These are phyloP conservation scores for Arctostaphylos glauca DNA, from an alignment of 148 eudicot genomes.

Conservation along the genomic window DNA sequence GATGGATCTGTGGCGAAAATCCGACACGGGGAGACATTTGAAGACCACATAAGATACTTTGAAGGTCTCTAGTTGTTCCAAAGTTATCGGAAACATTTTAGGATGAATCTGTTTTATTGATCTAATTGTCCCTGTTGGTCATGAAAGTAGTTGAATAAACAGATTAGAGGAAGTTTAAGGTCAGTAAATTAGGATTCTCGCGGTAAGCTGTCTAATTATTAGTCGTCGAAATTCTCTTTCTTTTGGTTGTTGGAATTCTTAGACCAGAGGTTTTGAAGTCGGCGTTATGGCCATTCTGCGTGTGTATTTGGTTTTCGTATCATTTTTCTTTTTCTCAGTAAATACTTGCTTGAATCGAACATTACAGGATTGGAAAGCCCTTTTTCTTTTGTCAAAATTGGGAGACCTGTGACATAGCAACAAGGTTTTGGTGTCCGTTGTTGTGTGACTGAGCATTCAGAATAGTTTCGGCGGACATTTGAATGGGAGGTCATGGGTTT, in stretches of 20 bases:
- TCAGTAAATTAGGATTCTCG: not conserved
- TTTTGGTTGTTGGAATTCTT: no score
- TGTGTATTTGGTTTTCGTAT: not conserved
- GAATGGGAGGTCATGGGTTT: no score
- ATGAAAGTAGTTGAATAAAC: not conserved
- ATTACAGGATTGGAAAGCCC: not conserved
- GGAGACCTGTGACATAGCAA: no score
- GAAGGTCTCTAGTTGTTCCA: slow-evolving; percentile 45
- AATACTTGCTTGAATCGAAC: not conserved
- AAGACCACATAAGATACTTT: slow-evolving; percentile 73
- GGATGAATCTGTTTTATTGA: not conserved
- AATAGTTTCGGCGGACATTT: no score
- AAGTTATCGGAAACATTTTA: not conserved
- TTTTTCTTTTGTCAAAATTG: not conserved
- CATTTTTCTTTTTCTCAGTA: not conserved
- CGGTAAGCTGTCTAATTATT: not conserved
- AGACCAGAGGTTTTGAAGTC: no score
- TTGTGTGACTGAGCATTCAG: no score
- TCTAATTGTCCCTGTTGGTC: not conserved
- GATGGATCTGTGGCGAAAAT: slow-evolving; percentile 78
- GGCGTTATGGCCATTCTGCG: no score
- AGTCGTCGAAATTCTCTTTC: no score
- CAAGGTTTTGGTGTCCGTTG: no score
- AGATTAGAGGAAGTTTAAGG: not conserved
- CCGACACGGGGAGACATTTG: slow-evolving; percentile 78